Evolutionary conservation across 2,329 filamentous ascomycete species (phyloP).

Genomic region (Thelonectria olida): DNA sequence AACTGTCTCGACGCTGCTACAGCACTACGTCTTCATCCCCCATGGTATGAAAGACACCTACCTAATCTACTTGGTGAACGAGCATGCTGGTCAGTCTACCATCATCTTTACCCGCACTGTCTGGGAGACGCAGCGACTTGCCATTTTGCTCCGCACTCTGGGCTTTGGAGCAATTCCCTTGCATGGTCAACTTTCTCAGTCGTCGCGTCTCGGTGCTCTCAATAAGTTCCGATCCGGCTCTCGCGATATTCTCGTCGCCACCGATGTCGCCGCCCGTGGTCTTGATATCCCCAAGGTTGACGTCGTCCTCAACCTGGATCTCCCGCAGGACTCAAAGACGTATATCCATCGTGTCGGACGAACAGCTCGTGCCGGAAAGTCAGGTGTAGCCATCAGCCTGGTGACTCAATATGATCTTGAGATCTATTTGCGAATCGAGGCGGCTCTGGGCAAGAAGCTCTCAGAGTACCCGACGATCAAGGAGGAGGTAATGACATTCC

Average conservation of each 20-base stretch:
- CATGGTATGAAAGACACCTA: slow-evolving; percentile 90
- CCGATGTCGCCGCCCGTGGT: slow-evolving; percentile 92
- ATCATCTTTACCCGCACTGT: slow-evolving; percentile 95
- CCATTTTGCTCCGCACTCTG: slow-evolving; percentile 82
- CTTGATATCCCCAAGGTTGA: slow-evolving; percentile 94
- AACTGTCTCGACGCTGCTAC: slow-evolving; percentile 87
- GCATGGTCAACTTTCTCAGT: slow-evolving; percentile 91
- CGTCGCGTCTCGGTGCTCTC: slow-evolving; percentile 83
- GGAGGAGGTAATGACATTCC: slow-evolving; percentile 87
- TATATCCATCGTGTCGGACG: slow-evolving; percentile 91
- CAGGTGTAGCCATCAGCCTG: slow-evolving; percentile 81
- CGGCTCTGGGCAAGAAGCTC: slow-evolving; percentile 81
- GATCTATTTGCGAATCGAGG: slow-evolving; percentile 83
- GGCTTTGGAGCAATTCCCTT: slow-evolving; percentile 92
- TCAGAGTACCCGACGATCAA: slow-evolving; percentile 74
- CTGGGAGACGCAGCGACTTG: slow-evolving; percentile 86
- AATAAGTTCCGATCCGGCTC: slow-evolving; percentile 86
- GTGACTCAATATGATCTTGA: slow-evolving; percentile 91
- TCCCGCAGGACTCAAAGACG: slow-evolving; percentile 87
- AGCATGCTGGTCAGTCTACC: slow-evolving; percentile 83
- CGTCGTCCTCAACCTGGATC: slow-evolving; percentile 84
- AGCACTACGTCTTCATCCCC: slow-evolving; percentile 87
- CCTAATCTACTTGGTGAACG: slow-evolving; percentile 85
- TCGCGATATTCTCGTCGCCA: slow-evolving; percentile 90
- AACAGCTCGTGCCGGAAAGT: slow-evolving; percentile 87